Conservation (phyloP, 768 basidiomycete genomes). For the Mycena crocata region DNA sequence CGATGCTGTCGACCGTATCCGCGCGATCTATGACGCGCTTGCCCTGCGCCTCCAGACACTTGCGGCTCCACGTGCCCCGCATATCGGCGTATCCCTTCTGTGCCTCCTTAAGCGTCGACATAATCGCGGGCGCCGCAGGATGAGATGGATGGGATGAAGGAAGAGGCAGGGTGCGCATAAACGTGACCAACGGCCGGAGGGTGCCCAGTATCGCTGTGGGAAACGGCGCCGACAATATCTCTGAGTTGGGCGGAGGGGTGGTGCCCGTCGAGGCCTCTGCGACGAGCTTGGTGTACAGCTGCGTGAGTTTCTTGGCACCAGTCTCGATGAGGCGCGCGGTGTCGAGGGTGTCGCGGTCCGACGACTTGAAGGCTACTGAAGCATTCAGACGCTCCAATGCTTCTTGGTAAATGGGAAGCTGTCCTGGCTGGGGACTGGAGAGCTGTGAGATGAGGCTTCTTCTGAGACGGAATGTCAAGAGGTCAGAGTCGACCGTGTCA, state of each 20-base stretch:
- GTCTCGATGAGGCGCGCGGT: slow-evolving; percentile 83
- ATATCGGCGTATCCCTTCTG: slow-evolving; percentile 89
- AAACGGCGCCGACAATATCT: slow-evolving; percentile 66
- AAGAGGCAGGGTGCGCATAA: slow-evolving; percentile 78
- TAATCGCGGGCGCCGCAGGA: slow-evolving; percentile 75
- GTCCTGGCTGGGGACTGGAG: slow-evolving; percentile 74
- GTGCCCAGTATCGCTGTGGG: slow-evolving; percentile 62
- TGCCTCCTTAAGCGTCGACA: slow-evolving; percentile 76
- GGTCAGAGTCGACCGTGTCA: too few relatives aligned
- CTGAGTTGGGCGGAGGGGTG: slow-evolving; percentile 70
- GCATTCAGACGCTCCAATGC: slow-evolving; percentile 81
- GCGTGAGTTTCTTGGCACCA: slow-evolving; percentile 83
- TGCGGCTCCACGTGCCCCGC: slow-evolving; percentile 83
- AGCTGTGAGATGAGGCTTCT: slow-evolving; percentile 7
- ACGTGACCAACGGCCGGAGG: slow-evolving; percentile 72
- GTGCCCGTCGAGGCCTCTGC: slow-evolving; percentile 86
- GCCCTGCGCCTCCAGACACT: slow-evolving; percentile 78
- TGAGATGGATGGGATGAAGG: slow-evolving; percentile 88
- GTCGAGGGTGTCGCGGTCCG: slow-evolving; percentile 24
- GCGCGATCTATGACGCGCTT: slow-evolving; percentile 77
- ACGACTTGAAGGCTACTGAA: slow-evolving; percentile 35
- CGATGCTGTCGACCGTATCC: slow-evolving; percentile 73
- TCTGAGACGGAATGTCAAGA: too few relatives aligned
- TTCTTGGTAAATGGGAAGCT: slow-evolving; percentile 74
- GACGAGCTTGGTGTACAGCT: slow-evolving; percentile 88